Evolutionary conservation across 202 grass and related monocot genomes (phyloP), one percentile per base, ranked within the genome.

Genomic region (Setaria viridis): DNA sequence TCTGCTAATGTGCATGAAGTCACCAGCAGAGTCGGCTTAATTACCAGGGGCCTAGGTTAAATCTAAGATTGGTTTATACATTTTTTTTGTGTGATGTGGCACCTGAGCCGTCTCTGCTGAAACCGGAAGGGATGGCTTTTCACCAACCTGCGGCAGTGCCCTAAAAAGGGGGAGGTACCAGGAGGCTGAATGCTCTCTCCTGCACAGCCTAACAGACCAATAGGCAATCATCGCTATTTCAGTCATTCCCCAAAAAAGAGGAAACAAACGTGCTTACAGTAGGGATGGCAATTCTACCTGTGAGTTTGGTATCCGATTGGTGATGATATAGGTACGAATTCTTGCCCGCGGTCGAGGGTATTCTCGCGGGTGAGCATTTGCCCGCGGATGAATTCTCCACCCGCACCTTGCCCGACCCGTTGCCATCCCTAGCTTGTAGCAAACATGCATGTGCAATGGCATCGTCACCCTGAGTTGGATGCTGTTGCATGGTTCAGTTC

Each of bases 101-200:
- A 67, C 53, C 35, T 20, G 49, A 45, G 35, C 25, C 7, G 25
- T 48, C 17, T 78, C 70, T 47, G 76, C 76, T 73, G 76, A 55
- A 80, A 20, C 67, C 16, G n/a, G 69, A 80, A 86, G 76, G 12
- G 10, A 21, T 64, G 67, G 46, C 76, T 64, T 79, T 86, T 64
- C 4, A 20, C 66, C 55, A 32, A 43, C 49, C 16, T 57, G 7
- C 72, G 60, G 35, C 72, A 10, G 10, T 16, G 72, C 37, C 49
- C 15, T 4, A 42, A 37, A 84, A 76, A 76, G 20, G 2, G 21
- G 43, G 63, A 75, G 60, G 21, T 11, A 0, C 64, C 34, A 32
- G 73, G 46, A 65, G 25, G 9, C 33, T 42, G 9, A 51, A 64
- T 50, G 3, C 65, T 3, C 25, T 46, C 11, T 17, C 51, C 4